These are phyloP conservation scores for Geosmithia morbida DNA, from an alignment of 2,329 filamentous ascomycete genomes.

Conservation along the genomic window DNA sequence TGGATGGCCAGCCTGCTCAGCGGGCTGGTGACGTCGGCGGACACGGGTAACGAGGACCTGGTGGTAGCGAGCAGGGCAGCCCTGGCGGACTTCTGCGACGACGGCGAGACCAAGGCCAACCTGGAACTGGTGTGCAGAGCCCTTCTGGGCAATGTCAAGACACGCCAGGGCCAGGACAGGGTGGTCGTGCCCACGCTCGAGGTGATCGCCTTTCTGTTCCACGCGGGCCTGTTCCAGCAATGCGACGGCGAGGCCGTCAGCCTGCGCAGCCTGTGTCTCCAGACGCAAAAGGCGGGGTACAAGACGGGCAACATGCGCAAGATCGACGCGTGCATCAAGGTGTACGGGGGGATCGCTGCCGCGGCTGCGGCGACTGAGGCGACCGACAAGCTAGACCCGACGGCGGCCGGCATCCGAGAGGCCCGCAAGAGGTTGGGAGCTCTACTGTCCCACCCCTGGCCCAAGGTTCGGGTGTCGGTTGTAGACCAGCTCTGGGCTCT, in stretches of 20 bases:
- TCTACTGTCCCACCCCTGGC: constrained; percentile 72
- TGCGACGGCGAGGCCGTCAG: constrained; percentile 17
- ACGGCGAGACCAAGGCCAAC: constrained; percentile 10
- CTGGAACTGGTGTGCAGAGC: constrained; percentile 31
- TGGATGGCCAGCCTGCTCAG: constrained; percentile 44
- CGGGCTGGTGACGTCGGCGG: constrained; percentile 59
- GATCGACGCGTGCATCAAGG: constrained; percentile 63
- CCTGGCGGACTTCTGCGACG: constrained; percentile 36
- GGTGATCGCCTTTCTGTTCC: constrained; percentile 61
- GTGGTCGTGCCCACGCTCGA: constrained; percentile 65
- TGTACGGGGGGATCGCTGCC: constrained; percentile 57
- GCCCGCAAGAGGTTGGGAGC: constrained; percentile 56
- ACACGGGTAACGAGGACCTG: constrained; percentile 64
- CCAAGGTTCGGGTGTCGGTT: constrained; percentile 48
- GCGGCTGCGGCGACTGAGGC: constrained; percentile 8
- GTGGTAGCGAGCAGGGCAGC: constrained; percentile 55
- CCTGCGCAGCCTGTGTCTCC: constrained; percentile 47
- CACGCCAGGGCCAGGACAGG: constrained; percentile 47
- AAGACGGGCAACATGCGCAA: constrained; percentile 73
- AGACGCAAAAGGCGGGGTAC: constrained; percentile 66
- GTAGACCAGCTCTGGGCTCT: constrained; percentile 46
- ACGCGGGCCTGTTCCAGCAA: constrained; percentile 35
- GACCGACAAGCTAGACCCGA: constrained; percentile 6
- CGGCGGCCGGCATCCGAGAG: constrained; percentile 22
- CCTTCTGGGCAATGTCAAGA: constrained; percentile 38